Evolutionary conservation across 1,284 basidiomycete genomes (phyloP).

Genomic region (Trichosporon faecale): DNA sequence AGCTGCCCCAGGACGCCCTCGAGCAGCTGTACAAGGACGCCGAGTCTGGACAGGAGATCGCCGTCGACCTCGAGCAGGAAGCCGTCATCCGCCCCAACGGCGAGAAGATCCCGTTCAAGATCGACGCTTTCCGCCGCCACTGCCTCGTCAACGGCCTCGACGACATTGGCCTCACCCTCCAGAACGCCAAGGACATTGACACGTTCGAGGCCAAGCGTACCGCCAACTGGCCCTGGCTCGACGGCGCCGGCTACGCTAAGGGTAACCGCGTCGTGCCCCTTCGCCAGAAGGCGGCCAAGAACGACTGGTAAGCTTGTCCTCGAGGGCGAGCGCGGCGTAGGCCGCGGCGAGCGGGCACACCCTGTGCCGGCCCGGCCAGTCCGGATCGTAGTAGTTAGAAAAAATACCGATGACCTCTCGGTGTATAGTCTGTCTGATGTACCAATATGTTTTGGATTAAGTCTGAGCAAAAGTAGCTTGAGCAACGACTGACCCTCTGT

Average conservation of each 20-base stretch:
- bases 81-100: constrained; percentile 75
- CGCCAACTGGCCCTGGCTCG: constrained; percentile 83
- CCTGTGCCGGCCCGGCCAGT: neutral
- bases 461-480: no score
- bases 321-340: no score
- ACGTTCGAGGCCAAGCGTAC: constrained; percentile 74
- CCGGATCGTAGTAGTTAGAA: constrained; percentile 7
- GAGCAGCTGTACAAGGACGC: constrained; percentile 74
- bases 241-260: constrained; percentile 80
- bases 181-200: constrained; percentile 66
- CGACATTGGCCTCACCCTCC: constrained; percentile 87
- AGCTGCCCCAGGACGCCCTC: constrained; percentile 73
- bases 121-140: constrained; percentile 84
- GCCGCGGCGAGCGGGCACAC: neutral
- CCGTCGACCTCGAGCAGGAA: constrained; percentile 85
- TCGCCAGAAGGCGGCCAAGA: constrained; percentile 54
- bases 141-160: constrained; percentile 91
- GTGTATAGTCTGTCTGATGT: constrained; percentile 9
- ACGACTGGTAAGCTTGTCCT: constrained; percentile 67
- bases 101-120: constrained; percentile 69
- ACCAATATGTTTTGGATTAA: constrained; percentile 5
- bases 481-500: neutral
- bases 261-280: constrained; percentile 58
- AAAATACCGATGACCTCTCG: constrained; percentile 4
- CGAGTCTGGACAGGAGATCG: constrained; percentile 71